These are phyloP conservation scores for Phytophthora tubulina DNA, from an alignment of 352 stramenopile genomes.

Conservation along the genomic window DNA sequence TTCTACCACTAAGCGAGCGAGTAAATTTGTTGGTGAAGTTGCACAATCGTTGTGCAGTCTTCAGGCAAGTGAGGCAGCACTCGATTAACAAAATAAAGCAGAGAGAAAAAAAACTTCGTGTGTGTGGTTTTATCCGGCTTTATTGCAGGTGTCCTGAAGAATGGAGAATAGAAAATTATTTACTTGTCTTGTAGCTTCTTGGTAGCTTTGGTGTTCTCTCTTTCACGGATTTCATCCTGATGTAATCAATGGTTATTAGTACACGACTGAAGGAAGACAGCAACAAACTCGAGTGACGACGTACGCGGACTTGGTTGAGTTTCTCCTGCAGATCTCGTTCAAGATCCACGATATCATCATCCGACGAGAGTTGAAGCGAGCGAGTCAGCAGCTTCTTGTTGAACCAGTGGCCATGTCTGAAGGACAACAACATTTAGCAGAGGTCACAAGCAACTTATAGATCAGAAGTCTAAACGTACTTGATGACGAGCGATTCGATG, in stretches of 20 bases:
- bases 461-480: conserved; percentile 34
- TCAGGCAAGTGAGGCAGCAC: background rate
- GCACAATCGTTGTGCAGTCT: background rate
- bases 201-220: conserved; percentile 14
- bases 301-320: conserved; percentile 58
- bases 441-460: background rate
- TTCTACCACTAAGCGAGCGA: conserved; percentile 95
- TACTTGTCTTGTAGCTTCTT: conserved; percentile 23
- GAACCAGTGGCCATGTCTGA: conserved; percentile 73
- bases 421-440: background rate
- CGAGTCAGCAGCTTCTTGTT: conserved; percentile 65
- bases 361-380: conserved; percentile 58
- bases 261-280: background rate
- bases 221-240: conserved; percentile 34
- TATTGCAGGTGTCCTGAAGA: background rate
- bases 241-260: background rate
- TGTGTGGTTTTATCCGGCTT: background rate
- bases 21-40: conserved; percentile 3
- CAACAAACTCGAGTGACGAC: conserved; percentile 5
- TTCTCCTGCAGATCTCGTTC: conserved; percentile 65
- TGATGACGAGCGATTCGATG: conserved; percentile 62
- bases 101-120: background rate
- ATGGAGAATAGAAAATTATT: background rate
- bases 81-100: conserved; percentile 3
- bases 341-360: conserved; percentile 55